Percentiles rank a stretch among this genome's conserved stretches.
Evolutionary conservation across 768 basidiomycete genomes (phyloP).

Genomic region (Solioccasus polychromus): DNA sequence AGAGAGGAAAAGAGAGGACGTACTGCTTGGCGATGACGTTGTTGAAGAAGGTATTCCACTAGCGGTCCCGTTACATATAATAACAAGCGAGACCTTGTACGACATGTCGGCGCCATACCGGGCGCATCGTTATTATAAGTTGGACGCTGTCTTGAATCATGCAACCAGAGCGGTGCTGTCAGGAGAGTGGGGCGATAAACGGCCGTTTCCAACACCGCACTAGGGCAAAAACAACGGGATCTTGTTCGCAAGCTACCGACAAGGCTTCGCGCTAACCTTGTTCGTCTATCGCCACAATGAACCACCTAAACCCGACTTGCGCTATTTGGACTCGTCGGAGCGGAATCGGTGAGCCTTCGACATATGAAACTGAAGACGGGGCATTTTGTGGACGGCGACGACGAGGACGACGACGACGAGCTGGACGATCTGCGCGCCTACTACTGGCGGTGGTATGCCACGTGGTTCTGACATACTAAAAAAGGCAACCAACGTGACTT

Average conservation of each 20-base stretch:
- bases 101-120: conserved; percentile 11
- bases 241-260: conserved; percentile 7
- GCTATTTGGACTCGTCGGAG: neutral
- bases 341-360: neutral
- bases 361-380: neutral
- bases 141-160: conserved; percentile 5
- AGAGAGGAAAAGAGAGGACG: conserved; percentile 12
- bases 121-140: conserved; percentile 7
- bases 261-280: neutral
- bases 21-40: conserved; percentile 7
- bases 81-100: conserved; percentile 19
- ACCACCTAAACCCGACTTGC: conserved; percentile 2
- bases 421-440: neutral
- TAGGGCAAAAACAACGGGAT: neutral
- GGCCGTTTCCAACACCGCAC: conserved; percentile 16
- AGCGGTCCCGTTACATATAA: no score
- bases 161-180: conserved; percentile 11
- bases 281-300: neutral
- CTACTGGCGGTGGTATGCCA: neutral
- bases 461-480: neutral
- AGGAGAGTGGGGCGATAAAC: conserved; percentile 2
- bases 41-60: conserved; percentile 4
- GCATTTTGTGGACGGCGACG: neutral
- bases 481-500: no score
- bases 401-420: neutral